phyloP scores from a whole-genome alignment of 1,139 yeast genomes.

The Diutina mesorugosa region DNA sequence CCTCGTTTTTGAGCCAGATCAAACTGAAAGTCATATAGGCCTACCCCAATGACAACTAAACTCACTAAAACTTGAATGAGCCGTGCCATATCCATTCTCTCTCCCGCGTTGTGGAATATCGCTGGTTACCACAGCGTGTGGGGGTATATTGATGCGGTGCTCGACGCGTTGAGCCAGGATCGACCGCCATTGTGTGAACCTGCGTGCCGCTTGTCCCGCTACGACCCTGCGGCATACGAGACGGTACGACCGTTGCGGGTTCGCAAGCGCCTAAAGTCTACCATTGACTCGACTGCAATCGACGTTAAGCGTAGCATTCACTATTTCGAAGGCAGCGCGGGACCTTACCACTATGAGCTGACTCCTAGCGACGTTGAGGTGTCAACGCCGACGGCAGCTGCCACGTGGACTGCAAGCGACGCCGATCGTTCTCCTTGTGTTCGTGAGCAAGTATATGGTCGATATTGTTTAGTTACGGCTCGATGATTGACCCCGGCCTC shows the following conservation, averaged over 20 bases:
- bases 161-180: background rate
- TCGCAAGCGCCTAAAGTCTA: background rate
- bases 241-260: background rate
- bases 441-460: background rate
- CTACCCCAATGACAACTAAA: too few relatives aligned
- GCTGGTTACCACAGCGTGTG: background rate
- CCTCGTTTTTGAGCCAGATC: too few relatives aligned
- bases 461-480: background rate
- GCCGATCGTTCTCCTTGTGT: background rate
- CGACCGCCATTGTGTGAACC: background rate
- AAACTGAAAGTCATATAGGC: too few relatives aligned
- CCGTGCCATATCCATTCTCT: background rate
- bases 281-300: background rate
- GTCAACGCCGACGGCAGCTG: background rate
- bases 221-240: background rate
- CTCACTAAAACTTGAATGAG: too few relatives aligned
- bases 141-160: background rate
- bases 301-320: background rate
- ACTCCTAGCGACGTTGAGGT: background rate
- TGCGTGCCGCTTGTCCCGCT: background rate
- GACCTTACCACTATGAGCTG: background rate
- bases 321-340: background rate
- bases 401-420: background rate
- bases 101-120: background rate
- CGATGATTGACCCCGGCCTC: background rate